These are phyloP conservation scores for Sphaerobolus stellatus DNA, from an alignment of 1,284 basidiomycete species.

Conservation along the genomic window DNA sequence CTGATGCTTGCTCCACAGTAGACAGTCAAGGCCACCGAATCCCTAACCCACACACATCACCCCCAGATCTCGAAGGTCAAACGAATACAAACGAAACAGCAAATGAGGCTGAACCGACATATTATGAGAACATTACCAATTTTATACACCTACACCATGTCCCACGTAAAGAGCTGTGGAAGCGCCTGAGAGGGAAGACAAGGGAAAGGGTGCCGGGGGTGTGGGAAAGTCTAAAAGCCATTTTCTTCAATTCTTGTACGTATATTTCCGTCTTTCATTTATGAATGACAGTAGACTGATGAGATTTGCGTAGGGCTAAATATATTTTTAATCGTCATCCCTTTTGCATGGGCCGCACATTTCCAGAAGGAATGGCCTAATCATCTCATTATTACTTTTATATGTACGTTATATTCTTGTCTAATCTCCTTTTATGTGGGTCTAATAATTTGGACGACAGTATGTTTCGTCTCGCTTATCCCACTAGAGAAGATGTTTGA, in stretches of 20 bases:
- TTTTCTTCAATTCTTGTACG: constrained; percentile 55
- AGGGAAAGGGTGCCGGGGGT: constrained; percentile 45
- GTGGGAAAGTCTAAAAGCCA: constrained; percentile 44
- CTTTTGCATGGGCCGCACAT: constrained; percentile 62
- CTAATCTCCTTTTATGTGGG: not conserved
- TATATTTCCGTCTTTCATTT: constrained; percentile 11
- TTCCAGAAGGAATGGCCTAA: constrained; percentile 31
- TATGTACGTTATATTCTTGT: constrained; percentile 32
- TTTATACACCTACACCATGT: not conserved
- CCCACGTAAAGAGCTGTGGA: constrained; percentile 35
- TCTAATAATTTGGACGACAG: constrained; percentile 5
- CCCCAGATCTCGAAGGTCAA: too few species aligned
- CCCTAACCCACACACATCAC: too few species aligned
- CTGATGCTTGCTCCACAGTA: too few species aligned
- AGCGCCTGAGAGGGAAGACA: constrained; percentile 51
- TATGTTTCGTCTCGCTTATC: constrained; percentile 22
- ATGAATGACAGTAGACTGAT: not conserved
- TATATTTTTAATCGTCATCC: constrained; percentile 58
- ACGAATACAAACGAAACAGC: too few species aligned
- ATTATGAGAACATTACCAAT: too few species aligned
- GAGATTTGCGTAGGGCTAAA: constrained; percentile 48
- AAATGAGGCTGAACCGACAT: too few species aligned
- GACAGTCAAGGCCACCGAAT: too few species aligned
- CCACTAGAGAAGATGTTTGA: constrained; percentile 27
- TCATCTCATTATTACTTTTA: constrained; percentile 30